phyloP scores from a whole-genome alignment of 805 yeast species.

The Spathaspora hagerdaliae region DNA sequence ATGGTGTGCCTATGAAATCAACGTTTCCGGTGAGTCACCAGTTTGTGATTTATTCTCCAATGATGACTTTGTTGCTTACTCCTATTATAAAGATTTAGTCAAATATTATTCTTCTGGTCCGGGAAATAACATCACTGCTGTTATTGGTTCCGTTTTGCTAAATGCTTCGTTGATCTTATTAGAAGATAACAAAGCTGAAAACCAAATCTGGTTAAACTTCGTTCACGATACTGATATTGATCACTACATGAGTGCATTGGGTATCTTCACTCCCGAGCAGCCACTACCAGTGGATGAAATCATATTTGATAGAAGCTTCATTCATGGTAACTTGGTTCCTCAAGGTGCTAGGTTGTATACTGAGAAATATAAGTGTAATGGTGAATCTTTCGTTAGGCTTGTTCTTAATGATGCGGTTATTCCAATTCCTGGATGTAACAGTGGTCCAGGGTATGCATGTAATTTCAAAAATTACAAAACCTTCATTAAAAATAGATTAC shows the following conservation, averaged over 20 bases:
- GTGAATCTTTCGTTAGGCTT: slow-evolving; percentile 42
- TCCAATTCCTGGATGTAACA: slow-evolving; percentile 44
- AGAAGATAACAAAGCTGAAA: slow-evolving; percentile 29
- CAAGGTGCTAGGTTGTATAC: slow-evolving; percentile 53
- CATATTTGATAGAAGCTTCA: slow-evolving; percentile 20
- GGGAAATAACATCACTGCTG: slow-evolving; percentile 52
- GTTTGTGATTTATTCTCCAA: slow-evolving; percentile 62
- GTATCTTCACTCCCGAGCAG: slow-evolving; percentile 40
- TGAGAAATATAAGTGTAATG: slow-evolving; percentile 46
- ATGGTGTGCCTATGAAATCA: slow-evolving; percentile 70
- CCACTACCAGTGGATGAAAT: slow-evolving; percentile 34
- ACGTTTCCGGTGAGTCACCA: slow-evolving; percentile 57
- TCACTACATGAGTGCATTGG: slow-evolving; percentile 57
- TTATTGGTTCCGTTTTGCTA: slow-evolving; percentile 53
- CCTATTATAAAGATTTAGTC: slow-evolving; percentile 53
- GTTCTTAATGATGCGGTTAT: slow-evolving; percentile 52
- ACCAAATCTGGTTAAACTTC: slow-evolving; percentile 59
- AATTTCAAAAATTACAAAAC: slow-evolving; percentile 7
- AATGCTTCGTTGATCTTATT: slow-evolving; percentile 44
- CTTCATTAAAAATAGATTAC: slow-evolving; percentile 8
- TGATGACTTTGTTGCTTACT: slow-evolving; percentile 57
- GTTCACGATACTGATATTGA: slow-evolving; percentile 67
- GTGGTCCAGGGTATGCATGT: slow-evolving; percentile 55
- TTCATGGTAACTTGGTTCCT: slow-evolving; percentile 45
- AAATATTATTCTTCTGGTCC: slow-evolving; percentile 58